Evolutionary conservation across 2,329 filamentous ascomycete species (phyloP).

Genomic region (Clonostachys byssicola): DNA sequence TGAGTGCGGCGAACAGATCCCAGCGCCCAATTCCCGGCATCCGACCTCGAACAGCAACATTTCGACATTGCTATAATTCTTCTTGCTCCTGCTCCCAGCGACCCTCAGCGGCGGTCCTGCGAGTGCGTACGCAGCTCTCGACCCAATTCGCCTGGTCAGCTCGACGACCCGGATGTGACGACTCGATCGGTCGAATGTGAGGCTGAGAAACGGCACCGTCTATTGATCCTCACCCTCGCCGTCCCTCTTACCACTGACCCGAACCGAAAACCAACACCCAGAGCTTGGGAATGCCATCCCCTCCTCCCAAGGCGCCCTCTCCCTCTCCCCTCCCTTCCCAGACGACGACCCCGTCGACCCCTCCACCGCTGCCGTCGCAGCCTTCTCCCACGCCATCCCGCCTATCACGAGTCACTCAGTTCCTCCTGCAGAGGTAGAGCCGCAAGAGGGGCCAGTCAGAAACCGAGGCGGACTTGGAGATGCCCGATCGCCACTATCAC

Average conservation of each 20-base stretch:
- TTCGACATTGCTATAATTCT: too few relatives aligned
- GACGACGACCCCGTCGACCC: not conserved
- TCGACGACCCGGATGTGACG: not conserved
- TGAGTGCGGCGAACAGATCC: too few relatives aligned
- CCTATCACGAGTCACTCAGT: not conserved
- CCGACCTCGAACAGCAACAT: too few relatives aligned
- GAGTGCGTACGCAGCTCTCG: too few relatives aligned
- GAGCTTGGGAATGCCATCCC: constrained; percentile 1
- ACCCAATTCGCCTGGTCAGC: too few relatives aligned
- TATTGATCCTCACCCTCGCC: too few relatives aligned
- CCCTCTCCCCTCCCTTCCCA: not conserved
- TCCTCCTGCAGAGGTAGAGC: constrained; percentile 6
- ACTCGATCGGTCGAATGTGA: not conserved
- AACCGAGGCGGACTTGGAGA: constrained; percentile 1
- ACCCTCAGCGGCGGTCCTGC: too few relatives aligned
- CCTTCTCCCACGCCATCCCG: constrained; percentile 10
- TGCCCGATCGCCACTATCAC: constrained; percentile 26
- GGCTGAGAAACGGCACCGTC: too few relatives aligned
- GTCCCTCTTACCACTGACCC: too few relatives aligned
- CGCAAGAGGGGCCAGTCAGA: constrained; percentile 3
- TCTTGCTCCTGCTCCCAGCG: too few relatives aligned
- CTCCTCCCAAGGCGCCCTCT: not conserved
- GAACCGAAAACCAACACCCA: too few relatives aligned
- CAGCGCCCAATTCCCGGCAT: too few relatives aligned
- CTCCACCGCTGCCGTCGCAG: constrained; percentile 3